Percentiles rank a stretch among this genome's conserved stretches.
phyloP scores from a whole-genome alignment of 2,329 filamentous ascomycete species.

The Alternaria conjuncta region DNA sequence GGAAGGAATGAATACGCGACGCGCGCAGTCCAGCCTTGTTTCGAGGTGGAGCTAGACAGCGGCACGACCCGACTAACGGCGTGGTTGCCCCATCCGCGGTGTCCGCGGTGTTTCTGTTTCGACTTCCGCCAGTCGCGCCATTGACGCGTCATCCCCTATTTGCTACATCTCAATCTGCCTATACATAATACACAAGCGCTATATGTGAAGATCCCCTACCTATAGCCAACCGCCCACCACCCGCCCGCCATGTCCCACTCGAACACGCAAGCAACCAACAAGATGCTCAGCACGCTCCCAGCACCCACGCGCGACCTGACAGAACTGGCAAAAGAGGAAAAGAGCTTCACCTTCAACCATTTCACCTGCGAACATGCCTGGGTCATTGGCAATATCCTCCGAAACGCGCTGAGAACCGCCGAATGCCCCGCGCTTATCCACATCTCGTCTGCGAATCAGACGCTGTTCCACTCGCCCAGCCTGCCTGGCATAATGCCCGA shows the following conservation, averaged over 20 bases:
- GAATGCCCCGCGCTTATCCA: slow-evolving; percentile 65
- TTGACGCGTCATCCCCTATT: slow-evolving; percentile 8
- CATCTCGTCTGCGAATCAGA: slow-evolving; percentile 68
- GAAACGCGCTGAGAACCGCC: slow-evolving; percentile 65
- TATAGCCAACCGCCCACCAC: neutral
- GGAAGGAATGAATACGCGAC: neutral
- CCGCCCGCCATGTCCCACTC: neutral
- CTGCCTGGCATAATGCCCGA: slow-evolving; percentile 73
- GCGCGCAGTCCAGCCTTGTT: neutral
- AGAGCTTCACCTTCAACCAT: slow-evolving; percentile 54
- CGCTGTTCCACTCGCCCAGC: slow-evolving; percentile 73
- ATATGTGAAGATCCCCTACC: slow-evolving; percentile 9
- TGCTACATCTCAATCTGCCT: neutral
- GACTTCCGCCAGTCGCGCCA: slow-evolving; percentile 4
- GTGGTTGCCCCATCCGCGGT: neutral
- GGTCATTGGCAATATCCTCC: slow-evolving; percentile 68
- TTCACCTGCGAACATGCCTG: slow-evolving; percentile 72
- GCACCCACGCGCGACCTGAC: slow-evolving; percentile 47
- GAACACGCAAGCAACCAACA: slow-evolving; percentile 6
- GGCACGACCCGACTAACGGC: slow-evolving; percentile 14
- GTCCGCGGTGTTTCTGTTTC: slow-evolving; percentile 2
- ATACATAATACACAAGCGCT: slow-evolving; percentile 3
- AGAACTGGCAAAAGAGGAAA: slow-evolving; percentile 52
- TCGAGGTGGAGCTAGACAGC: slow-evolving; percentile 12
- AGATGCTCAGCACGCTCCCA: slow-evolving; percentile 34